Base-by-base conservation (phyloP, 345 rosid genomes). In the Corchorus olitorius region DNA sequence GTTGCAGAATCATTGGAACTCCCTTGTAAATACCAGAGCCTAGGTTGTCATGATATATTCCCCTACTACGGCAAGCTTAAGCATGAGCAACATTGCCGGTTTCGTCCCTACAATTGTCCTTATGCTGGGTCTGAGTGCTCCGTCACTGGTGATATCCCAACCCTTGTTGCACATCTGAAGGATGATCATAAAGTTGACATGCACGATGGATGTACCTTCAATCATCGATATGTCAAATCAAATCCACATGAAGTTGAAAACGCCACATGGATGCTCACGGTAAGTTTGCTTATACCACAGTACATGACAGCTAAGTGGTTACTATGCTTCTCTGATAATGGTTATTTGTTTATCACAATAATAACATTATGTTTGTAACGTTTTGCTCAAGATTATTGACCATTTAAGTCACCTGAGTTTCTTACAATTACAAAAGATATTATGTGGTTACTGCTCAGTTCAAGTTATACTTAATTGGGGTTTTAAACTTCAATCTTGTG, bases 121-220 rank as follows among this genome's bases (percentile, higher is more conserved):
- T 87, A 92, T 75, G 91, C 93, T 64, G 97, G 94, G 62, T 86
- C 93, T 0, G 96, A 89, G 86, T 92, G 98, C 80, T 76, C 85
- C 1, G 69, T 81, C 81, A 81, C 82, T 4, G 94, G 98, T 65
- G 92, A 90, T 78, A 83, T 86, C 60, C 92, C 86, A 39, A 43
- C 83, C 55, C 89, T 94, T 75, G 90, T 90, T 75, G 54, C 85
- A 39, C 98, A 92, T 86, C 89, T 92, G 56, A 89, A 84, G 86
- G 91, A 89, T 76, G 91, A 92, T 72, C 98, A 92, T 86, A 87
- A 89, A 82, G 92, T 92, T 12, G 94, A 92, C 80, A 90, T 89
- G 93, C 90, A 88, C 72, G 86, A 88, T 79, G 97, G 98, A n/a
- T 82, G 90, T 79, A 83, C 92, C 72, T 94, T 94, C 78, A 89